These are phyloP conservation scores for Pseudopyricularia javanii DNA, from an alignment of 2,329 filamentous ascomycete genomes.

Conservation along the genomic window DNA sequence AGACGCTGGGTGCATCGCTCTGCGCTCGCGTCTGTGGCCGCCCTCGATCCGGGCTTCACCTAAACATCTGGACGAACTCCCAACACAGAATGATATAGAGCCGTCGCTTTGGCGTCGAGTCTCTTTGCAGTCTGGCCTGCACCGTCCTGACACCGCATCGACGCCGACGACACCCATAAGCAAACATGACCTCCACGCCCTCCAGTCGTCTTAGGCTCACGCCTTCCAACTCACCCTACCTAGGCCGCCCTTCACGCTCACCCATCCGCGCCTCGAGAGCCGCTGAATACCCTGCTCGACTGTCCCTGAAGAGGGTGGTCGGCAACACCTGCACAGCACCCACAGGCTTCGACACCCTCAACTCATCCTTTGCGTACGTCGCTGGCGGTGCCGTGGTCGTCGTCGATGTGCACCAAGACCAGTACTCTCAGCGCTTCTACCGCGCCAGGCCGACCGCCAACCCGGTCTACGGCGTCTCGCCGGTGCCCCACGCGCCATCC, in stretches of 20 bases:
- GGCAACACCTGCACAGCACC: slow-evolving; percentile 79
- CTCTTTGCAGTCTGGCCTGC: neutral
- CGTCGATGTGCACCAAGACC: slow-evolving; percentile 60
- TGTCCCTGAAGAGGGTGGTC: slow-evolving; percentile 74
- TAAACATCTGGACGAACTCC: neutral
- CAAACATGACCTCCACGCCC: slow-evolving; percentile 47
- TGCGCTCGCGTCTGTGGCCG: neutral
- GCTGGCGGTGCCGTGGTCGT: slow-evolving; percentile 91
- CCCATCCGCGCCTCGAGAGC: slow-evolving; percentile 35
- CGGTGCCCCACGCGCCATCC: slow-evolving; percentile 35
- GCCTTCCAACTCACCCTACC: slow-evolving; percentile 64
- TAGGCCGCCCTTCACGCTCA: slow-evolving; percentile 50
- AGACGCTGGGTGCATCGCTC: neutral
- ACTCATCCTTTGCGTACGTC: slow-evolving; percentile 75
- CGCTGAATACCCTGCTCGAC: slow-evolving; percentile 41
- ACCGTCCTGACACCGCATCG: neutral
- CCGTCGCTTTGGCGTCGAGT: neutral
- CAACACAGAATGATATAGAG: slow-evolving; percentile 2
- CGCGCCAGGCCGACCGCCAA: slow-evolving; percentile 69
- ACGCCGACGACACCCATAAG: slow-evolving; percentile 6
- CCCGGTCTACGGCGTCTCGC: slow-evolving; percentile 46
- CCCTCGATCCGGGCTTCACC: neutral
- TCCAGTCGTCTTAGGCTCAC: slow-evolving; percentile 52
- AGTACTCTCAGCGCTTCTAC: slow-evolving; percentile 73
- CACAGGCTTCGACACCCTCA: slow-evolving; percentile 74